Base-by-base conservation (phyloP, 208 protist genomes). In the Sergeia podlipaevii region DNA sequence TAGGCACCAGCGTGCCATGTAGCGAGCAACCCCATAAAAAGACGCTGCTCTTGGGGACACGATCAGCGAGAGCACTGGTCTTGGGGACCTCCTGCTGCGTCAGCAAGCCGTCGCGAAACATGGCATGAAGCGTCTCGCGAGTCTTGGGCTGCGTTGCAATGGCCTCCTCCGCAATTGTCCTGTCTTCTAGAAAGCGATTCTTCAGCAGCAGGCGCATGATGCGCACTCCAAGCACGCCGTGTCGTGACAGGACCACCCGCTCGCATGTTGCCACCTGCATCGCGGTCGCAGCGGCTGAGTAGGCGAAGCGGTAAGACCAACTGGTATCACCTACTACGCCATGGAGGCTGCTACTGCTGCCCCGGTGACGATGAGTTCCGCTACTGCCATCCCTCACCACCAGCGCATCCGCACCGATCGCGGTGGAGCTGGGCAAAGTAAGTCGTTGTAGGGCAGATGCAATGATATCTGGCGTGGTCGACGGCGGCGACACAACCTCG, bases 171-270 rank as follows among this genome's bases (percentile, higher is more conserved):
- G 86, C 79, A 7, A 94, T 67, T 42, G 71, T 77, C 44, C 65
- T 61, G 54, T 94, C 86, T 73, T 94, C 86, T 24, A 89, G 67
- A n/a, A 68, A 59, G 48, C 77, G 76, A 61, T 89, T 65, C 57
- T 76, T 64, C 7, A 85, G 53, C 30, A 94, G 72, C 21, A 94
- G 53, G 64, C 85, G 82, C 60, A 83, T 71, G 3, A 94, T 34
- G n/a, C 86, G 82, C 52, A 91, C 78, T 11, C 86, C 86, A 5
- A 91, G 63, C 21, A 90, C 77, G 13, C 86, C 86, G 65, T 91
- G 77, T 17, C 86, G 66, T 20, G 74, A 62, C 58, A 83, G 88
- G 27, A 94, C 61, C 15, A 89, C 64, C 3, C 72, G 70, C 76
- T 94, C 86, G 45, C 71, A 85, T 33, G 67, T 69, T 13, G 60